These are phyloP conservation scores for Penicillium turbatum DNA, from an alignment of 495 filamentous ascomycete genomes.

Conservation along the genomic window DNA sequence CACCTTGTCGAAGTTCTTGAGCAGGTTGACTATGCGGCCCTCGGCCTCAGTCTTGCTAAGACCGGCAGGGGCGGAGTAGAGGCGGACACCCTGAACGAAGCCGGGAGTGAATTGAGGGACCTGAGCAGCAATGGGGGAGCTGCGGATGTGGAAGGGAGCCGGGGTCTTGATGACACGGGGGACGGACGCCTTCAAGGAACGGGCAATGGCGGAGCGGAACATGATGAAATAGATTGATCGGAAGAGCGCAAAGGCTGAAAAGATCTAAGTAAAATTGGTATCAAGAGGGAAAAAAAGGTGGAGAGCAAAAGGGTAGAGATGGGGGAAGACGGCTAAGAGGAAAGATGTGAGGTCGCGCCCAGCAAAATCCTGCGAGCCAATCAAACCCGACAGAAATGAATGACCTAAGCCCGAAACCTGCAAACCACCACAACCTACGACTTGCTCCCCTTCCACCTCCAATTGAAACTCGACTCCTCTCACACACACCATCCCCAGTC, in stretches of 20 bases:
- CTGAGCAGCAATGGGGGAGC: slow-evolving; percentile 48
- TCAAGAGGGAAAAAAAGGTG: slow-evolving; percentile 20
- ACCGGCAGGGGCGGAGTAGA: slow-evolving; percentile 78
- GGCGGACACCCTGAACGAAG: slow-evolving; percentile 60
- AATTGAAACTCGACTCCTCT: slow-evolving; percentile 18
- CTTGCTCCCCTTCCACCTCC: slow-evolving; percentile 18
- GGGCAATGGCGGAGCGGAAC: slow-evolving; percentile 82
- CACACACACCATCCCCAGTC: slow-evolving; percentile 16
- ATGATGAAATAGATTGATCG: slow-evolving; percentile 50
- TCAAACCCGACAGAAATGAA: slow-evolving; percentile 42
- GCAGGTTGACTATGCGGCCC: slow-evolving; percentile 84
- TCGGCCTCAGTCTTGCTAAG: slow-evolving; percentile 80
- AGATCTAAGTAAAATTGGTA: slow-evolving; percentile 17
- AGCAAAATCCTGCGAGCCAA: slow-evolving; percentile 48
- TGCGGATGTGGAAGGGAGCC: slow-evolving; percentile 52
- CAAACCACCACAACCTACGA: slow-evolving; percentile 30
- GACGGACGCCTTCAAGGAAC: slow-evolving; percentile 54
- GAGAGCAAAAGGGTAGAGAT: slow-evolving; percentile 14
- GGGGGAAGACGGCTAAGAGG: slow-evolving; percentile 14
- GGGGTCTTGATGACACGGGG: slow-evolving; percentile 53
- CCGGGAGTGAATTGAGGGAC: slow-evolving; percentile 45
- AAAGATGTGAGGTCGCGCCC: slow-evolving; percentile 27
- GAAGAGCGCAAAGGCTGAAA: slow-evolving; percentile 26
- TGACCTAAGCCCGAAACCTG: slow-evolving; percentile 45
- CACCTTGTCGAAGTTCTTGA: slow-evolving; percentile 98